Conservation (phyloP, 169 alveolate species). For the Cryptosporidium ubiquitum region DNA sequence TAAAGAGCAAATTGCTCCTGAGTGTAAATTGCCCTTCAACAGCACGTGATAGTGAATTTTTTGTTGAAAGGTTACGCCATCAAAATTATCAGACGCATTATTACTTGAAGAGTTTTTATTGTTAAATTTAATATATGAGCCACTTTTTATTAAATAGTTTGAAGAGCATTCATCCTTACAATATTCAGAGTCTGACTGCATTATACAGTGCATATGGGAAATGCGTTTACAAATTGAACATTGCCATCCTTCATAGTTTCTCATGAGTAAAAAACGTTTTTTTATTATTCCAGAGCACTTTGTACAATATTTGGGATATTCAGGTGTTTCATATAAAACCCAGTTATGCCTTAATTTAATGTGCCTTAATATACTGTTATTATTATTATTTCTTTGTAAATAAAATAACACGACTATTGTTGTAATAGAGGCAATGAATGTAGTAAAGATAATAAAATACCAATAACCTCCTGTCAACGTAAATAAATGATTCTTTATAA, state of each 20-base stretch:
- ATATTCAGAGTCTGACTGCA: conserved; percentile 59
- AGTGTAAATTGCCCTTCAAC: conserved; percentile 50
- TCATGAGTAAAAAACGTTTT: conserved; percentile 50
- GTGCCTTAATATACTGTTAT: conserved; percentile 48
- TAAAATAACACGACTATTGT: neutral
- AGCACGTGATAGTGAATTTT: conserved; percentile 20
- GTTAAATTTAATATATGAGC: neutral
- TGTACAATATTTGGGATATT: conserved; percentile 64
- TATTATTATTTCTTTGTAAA: conserved; percentile 9
- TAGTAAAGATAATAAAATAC: conserved; percentile 19
- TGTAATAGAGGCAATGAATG: neutral
- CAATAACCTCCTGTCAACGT: conserved; percentile 33
- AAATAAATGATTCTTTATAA: conserved; percentile 12
- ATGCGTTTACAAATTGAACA: conserved; percentile 61
- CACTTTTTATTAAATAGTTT: neutral
- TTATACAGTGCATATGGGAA: conserved; percentile 64
- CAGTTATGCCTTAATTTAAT: conserved; percentile 64
- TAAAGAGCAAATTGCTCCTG: conserved; percentile 62
- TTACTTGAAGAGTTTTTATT: neutral
- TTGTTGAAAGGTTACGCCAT: neutral
- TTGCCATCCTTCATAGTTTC: conserved; percentile 68
- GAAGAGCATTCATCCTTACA: conserved; percentile 37
- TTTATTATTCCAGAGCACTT: conserved; percentile 62
- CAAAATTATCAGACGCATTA: neutral
- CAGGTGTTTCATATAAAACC: conserved; percentile 68